Evolutionary conservation across 805 yeast species (phyloP).

Genomic region (Starmerella apicola): DNA sequence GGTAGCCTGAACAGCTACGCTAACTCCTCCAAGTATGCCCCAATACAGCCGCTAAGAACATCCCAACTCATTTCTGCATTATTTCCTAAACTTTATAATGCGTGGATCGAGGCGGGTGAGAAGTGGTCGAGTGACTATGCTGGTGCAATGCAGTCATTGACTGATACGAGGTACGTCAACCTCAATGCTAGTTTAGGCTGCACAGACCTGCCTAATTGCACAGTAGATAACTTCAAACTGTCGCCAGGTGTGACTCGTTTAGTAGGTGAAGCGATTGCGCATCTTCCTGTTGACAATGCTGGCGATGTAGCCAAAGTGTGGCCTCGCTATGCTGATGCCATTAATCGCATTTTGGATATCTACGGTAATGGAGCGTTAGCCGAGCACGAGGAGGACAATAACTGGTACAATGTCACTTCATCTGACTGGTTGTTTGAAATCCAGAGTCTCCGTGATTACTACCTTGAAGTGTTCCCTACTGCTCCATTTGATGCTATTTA

Average conservation of each 20-base stretch:
- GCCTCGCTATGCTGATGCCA: not conserved
- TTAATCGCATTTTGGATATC: not conserved
- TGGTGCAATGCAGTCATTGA: not conserved
- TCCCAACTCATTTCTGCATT: not conserved
- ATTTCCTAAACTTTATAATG: not conserved
- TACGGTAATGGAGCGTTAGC: not conserved
- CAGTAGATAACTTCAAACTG: not conserved
- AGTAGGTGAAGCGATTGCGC: too few species aligned
- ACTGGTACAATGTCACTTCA: not conserved
- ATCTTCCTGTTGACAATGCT: too few species aligned
- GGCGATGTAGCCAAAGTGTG: too few species aligned
- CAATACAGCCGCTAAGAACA: not conserved
- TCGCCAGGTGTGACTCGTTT: too few species aligned
- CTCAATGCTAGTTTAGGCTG: not conserved
- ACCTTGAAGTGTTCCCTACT: not conserved
- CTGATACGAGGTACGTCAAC: not conserved
- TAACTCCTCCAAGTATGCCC: not conserved
- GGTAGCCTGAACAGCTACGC: not conserved
- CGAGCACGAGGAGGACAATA: not conserved
- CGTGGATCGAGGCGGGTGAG: not conserved
- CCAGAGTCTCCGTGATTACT: not conserved
- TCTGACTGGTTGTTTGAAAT: not conserved
- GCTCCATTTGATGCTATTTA: not conserved
- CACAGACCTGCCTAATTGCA: not conserved
- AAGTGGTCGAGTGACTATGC: not conserved